Conservation (phyloP, 495 filamentous ascomycete genomes). For the Neurospora sp. region DNA sequence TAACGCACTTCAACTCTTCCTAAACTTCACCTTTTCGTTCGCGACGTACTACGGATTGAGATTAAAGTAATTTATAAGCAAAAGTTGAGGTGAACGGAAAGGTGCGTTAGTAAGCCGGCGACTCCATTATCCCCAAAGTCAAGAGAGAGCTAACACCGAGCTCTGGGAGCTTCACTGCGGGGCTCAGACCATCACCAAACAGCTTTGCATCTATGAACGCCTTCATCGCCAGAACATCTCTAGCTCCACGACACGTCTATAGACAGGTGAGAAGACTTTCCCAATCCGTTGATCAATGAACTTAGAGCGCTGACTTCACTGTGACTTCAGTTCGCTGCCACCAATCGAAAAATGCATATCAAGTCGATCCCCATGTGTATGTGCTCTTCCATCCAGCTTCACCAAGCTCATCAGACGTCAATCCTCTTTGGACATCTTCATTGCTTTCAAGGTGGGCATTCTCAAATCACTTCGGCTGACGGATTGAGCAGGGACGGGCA, state of each 20-base stretch:
- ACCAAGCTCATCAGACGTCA: background rate
- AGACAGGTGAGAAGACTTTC: background rate
- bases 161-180: background rate
- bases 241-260: conserved; percentile 12
- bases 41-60: background rate
- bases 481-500: conserved; percentile 63
- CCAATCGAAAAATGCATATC: conserved; percentile 71
- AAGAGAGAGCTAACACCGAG: background rate
- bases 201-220: conserved; percentile 19
- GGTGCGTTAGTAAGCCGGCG: background rate
- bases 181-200: background rate
- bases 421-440: background rate
- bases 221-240: conserved; percentile 15
- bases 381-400: conserved; percentile 17
- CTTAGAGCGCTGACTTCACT: too few species aligned
- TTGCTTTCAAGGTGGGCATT: background rate
- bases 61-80: background rate
- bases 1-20: background rate
- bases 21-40: background rate
- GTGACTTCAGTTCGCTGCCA: conserved; percentile 4
- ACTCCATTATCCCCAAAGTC: too few species aligned
- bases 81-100: background rate
- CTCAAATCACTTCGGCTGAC: background rate
- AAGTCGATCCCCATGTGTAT: conserved; percentile 97
- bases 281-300: too few species aligned